These are phyloP conservation scores for Exophiala spinifera DNA, from an alignment of 2,329 filamentous ascomycete species.

Conservation along the genomic window DNA sequence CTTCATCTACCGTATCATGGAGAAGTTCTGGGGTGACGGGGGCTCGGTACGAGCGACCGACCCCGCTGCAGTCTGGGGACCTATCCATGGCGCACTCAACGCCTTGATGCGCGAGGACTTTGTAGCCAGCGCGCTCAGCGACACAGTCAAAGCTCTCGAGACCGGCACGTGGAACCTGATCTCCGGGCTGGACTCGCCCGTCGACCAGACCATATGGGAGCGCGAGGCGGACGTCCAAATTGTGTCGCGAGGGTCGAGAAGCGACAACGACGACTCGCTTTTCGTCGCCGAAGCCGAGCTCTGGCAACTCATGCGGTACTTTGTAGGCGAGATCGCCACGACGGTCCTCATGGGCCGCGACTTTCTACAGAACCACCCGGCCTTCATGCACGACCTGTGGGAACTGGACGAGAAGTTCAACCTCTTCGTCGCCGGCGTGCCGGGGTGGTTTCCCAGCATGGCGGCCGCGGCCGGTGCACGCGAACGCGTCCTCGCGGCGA, in stretches of 20 bases:
- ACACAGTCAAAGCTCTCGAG: slow-evolving; percentile 41
- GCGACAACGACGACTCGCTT: slow-evolving; percentile 15
- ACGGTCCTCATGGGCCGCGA: slow-evolving; percentile 53
- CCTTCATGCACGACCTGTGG: slow-evolving; percentile 55
- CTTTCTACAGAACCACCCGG: slow-evolving; percentile 51
- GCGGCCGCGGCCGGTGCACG: slow-evolving; percentile 49
- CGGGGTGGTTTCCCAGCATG: slow-evolving; percentile 53
- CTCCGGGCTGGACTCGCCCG: slow-evolving; percentile 56
- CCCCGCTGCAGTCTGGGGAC: slow-evolving; percentile 34
- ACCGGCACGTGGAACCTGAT: slow-evolving; percentile 54
- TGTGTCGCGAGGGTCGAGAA: slow-evolving; percentile 33
- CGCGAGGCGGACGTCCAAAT: slow-evolving; percentile 47
- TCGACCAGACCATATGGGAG: slow-evolving; percentile 64
- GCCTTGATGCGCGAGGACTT: slow-evolving; percentile 48
- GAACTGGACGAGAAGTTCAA: slow-evolving; percentile 54
- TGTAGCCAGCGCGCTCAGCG: slow-evolving; percentile 36
- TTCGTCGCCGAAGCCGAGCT: slow-evolving; percentile 53
- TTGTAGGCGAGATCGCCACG: slow-evolving; percentile 50
- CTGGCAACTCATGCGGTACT: slow-evolving; percentile 54
- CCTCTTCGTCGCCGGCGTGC: slow-evolving; percentile 53
- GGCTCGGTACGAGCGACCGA: slow-evolving; percentile 37
- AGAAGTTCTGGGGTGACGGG: slow-evolving; percentile 45
- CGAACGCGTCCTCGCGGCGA: slow-evolving; percentile 39
- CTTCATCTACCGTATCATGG: slow-evolving; percentile 36
- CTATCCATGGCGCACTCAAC: slow-evolving; percentile 39